Evolutionary conservation across 495 filamentous ascomycete genomes (phyloP).

Genomic region (Acidiella bohemica): DNA sequence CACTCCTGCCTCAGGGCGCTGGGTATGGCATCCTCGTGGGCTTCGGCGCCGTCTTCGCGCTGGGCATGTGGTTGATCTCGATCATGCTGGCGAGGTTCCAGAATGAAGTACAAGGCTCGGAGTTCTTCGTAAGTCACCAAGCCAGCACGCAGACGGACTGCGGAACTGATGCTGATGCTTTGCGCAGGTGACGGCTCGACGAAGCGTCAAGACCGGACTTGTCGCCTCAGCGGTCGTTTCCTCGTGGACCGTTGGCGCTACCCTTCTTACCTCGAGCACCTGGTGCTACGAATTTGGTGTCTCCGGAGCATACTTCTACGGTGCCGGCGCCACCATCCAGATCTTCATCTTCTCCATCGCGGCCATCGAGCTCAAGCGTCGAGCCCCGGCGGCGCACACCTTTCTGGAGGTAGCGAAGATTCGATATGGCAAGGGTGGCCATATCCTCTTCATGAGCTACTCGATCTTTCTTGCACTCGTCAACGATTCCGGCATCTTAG

Average conservation of each 20-base stretch:
- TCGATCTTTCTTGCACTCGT: neutral
- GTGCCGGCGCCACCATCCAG: neutral
- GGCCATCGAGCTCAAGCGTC: neutral
- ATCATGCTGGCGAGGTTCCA: neutral
- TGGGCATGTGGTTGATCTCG: neutral
- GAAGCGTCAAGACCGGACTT: neutral
- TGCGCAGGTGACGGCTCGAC: neutral
- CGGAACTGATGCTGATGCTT: no score
- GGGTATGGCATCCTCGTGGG: slow-evolving; percentile 1
- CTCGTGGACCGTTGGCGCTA: slow-evolving; percentile 1
- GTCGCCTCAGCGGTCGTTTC: slow-evolving; percentile 1
- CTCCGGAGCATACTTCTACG: slow-evolving; percentile 2
- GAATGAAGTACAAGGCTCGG: neutral
- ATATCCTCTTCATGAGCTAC: neutral
- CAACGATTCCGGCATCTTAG: neutral
- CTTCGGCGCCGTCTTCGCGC: slow-evolving; percentile 1
- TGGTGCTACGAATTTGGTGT: slow-evolving; percentile 1
- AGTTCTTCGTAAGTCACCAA: no score
- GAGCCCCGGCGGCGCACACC: neutral
- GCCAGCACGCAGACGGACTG: no score
- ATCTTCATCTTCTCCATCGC: neutral
- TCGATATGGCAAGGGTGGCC: neutral
- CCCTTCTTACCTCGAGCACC: neutral
- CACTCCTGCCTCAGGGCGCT: neutral
- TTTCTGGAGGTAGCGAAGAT: neutral